Evolutionary conservation across 1,139 yeast genomes (phyloP).

Genomic region (Suhomyces guaymorum): DNA sequence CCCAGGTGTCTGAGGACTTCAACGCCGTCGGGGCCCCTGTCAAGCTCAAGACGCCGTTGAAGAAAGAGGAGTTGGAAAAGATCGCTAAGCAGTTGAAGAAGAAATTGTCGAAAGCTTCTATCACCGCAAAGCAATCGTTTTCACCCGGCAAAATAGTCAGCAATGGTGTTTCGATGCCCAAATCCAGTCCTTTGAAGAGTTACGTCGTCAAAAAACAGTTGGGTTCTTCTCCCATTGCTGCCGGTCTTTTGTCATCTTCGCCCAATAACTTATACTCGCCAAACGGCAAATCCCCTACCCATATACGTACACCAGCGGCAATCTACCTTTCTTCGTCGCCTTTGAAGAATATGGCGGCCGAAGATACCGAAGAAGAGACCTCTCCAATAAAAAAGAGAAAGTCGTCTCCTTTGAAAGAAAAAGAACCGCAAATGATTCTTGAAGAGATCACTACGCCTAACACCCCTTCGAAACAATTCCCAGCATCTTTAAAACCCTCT

Average conservation of each 20-base stretch:
- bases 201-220: conserved; percentile 28
- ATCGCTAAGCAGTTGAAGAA: conserved; percentile 49
- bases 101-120: conserved; percentile 46
- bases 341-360: conserved; percentile 24
- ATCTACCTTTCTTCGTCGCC: conserved; percentile 38
- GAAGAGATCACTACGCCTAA: conserved; percentile 34
- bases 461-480: conserved; percentile 28
- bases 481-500: conserved; percentile 36
- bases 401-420: conserved; percentile 23
- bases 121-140: conserved; percentile 45
- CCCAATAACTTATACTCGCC: conserved; percentile 44
- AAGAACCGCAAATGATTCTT: conserved; percentile 42
- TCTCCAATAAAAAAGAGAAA: conserved; percentile 39
- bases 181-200: conserved; percentile 35
- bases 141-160: conserved; percentile 11
- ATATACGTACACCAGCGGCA: conserved; percentile 41
- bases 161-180: conserved; percentile 15
- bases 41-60: conserved; percentile 41
- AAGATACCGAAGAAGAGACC: conserved; percentile 19
- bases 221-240: conserved; percentile 19
- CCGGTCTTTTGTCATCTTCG: conserved; percentile 26
- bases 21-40: conserved; percentile 10
- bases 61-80: conserved; percentile 48
- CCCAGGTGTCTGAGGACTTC: conserved; percentile 11
- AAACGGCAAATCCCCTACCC: conserved; percentile 44